phyloP scores from a whole-genome alignment of 2,329 filamentous ascomycete species.

The Claviceps sp. region DNA sequence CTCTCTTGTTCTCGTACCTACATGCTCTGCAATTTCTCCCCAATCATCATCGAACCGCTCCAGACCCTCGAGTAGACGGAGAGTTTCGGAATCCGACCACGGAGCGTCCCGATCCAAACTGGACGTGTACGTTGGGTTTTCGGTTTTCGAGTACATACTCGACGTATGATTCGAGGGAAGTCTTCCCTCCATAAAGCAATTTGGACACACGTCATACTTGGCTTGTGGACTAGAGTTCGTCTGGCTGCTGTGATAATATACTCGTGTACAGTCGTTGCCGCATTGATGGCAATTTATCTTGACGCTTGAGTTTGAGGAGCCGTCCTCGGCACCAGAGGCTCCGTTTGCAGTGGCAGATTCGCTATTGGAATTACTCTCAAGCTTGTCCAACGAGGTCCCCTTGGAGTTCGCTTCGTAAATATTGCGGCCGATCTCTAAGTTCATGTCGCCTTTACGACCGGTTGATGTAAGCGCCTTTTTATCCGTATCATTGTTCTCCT shows the following conservation, averaged over 20 bases:
- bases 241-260: slow-evolving; percentile 47
- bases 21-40: slow-evolving; percentile 83
- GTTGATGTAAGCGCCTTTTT: slow-evolving; percentile 51
- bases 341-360: slow-evolving; percentile 59
- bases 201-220: slow-evolving; percentile 82
- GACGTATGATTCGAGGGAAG: slow-evolving; percentile 68
- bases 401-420: slow-evolving; percentile 90
- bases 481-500: slow-evolving; percentile 57
- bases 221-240: slow-evolving; percentile 47
- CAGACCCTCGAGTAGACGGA: slow-evolving; percentile 80
- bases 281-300: slow-evolving; percentile 81
- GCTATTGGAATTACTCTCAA: slow-evolving; percentile 61
- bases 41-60: slow-evolving; percentile 94
- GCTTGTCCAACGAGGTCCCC: slow-evolving; percentile 54
- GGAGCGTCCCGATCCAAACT: slow-evolving; percentile 73
- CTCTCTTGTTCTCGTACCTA: slow-evolving; percentile 80
- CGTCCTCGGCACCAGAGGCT: slow-evolving; percentile 40
- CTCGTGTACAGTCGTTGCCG: slow-evolving; percentile 69
- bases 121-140: slow-evolving; percentile 71
- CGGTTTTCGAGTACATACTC: slow-evolving; percentile 75
- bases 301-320: slow-evolving; percentile 51
- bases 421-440: slow-evolving; percentile 86
- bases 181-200: slow-evolving; percentile 74
- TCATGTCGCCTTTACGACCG: slow-evolving; percentile 64
- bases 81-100: slow-evolving; percentile 81